phyloP scores from a whole-genome alignment of 2,329 filamentous ascomycete species.

The Talaromyces sp. region DNA sequence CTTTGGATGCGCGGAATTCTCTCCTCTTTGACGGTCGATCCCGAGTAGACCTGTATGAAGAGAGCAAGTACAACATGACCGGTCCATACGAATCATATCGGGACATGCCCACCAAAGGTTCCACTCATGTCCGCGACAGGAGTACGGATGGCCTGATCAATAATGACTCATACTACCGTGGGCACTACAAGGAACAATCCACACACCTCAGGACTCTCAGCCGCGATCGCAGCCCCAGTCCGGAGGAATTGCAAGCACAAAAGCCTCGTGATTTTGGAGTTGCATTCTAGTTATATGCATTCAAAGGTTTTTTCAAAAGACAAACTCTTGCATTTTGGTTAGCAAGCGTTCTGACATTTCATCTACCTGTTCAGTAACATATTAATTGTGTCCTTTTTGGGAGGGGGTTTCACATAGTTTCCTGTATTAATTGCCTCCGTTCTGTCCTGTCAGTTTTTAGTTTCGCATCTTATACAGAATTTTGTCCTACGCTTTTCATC shows the following conservation, averaged over 20 bases:
- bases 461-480: background rate
- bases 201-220: constrained; percentile 27
- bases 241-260: constrained; percentile 26
- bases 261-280: constrained; percentile 4
- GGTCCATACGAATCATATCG: constrained; percentile 41
- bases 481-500: background rate
- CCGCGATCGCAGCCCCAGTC: constrained; percentile 31
- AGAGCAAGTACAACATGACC: constrained; percentile 41
- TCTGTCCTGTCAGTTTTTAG: background rate
- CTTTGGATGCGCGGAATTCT: constrained; percentile 81
- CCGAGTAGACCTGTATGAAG: constrained; percentile 25
- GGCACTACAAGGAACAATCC: constrained; percentile 18
- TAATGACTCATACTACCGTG: constrained; percentile 26
- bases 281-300: constrained; percentile 2
- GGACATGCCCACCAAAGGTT: constrained; percentile 27
- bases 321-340: constrained; percentile 10
- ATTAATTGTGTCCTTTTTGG: background rate
- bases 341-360: constrained; percentile 12
- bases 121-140: constrained; percentile 20
- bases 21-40: constrained; percentile 19
- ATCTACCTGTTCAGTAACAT: background rate
- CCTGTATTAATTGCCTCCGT: background rate
- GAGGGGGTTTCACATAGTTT: background rate
- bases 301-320: background rate
- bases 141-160: constrained; percentile 37